Base-by-base conservation (phyloP, 129 eudicot species). In the Chrysanthemum seticuspe region DNA sequence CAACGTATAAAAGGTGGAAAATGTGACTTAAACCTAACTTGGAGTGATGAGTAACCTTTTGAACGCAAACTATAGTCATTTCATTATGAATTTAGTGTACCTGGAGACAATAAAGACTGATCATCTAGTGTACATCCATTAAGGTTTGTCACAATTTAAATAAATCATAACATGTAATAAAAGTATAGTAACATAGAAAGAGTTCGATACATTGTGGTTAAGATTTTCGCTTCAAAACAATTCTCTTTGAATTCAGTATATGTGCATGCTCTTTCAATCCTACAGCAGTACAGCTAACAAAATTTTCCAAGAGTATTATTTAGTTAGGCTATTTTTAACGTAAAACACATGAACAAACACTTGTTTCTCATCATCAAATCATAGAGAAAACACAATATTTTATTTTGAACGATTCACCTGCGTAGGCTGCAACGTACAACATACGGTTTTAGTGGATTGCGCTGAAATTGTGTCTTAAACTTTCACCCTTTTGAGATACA, bases 11-110 rank as follows among this genome's bases (percentile, higher is more conserved):
- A 53, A 53, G 58, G 58, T 53, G 58, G 58, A 53, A 52, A 53
- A 53, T 53, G 58, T 53, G 58, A 53, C 58, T 53, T 53, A 53
- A 53, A 53, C 58, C 58, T 53, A 53, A 53, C 58, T 53, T 53
- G 16, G 14, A 2, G 58, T 53, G 58, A 53, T 11, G 58, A 15
- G 47, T 7, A 53, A 13, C n/a, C 15, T 53, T 53, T 53, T 53
- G 58, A 53, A 53, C n/a, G 14, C 58, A 53, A 53, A 53, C 6
- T 11, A 53, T 15, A 15, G 16, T 40, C 47, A 40, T 40, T 40
- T 40, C 47, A 40, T 40, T 6, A 40, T 40, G 47, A 53, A 11
- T 53, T 11, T 12, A 53, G 58, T 2, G n/a, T 53, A 53, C n/a
- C n/a, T 14, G 58, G 58, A 53, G 16, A 53, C 58, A 15, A 53